These are phyloP conservation scores for Raffaelea albimanens DNA, from an alignment of 2,329 filamentous ascomycete genomes.

Conservation along the genomic window DNA sequence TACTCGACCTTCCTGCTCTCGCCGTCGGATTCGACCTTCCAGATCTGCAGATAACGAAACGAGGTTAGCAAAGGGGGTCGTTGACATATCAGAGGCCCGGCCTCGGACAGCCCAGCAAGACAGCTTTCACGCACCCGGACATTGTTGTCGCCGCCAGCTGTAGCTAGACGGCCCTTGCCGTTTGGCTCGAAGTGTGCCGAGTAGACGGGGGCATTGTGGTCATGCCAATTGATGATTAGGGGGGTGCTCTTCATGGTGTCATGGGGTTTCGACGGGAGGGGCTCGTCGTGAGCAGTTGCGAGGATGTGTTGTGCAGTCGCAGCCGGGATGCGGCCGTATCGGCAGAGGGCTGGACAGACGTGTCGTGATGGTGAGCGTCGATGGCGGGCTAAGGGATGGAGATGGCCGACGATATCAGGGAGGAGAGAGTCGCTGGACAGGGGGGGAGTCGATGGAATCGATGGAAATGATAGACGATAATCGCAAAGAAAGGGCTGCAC, in stretches of 20 bases:
- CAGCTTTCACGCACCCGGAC: conserved; percentile 58
- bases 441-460: no score
- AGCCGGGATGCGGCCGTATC: no score
- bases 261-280: conserved; percentile 11
- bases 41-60: conserved; percentile 51
- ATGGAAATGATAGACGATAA: no score
- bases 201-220: conserved; percentile 93
- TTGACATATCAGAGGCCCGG: conserved; percentile 1
- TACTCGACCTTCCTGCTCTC: conserved; percentile 88
- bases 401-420: no score
- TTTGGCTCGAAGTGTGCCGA: conserved; percentile 93
- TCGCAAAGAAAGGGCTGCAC: no score
- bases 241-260: conserved; percentile 86
- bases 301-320: no score
- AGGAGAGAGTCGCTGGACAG: no score
- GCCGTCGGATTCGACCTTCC: conserved; percentile 78
- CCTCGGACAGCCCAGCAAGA: not conserved
- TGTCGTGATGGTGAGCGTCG: no score
- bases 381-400: no score
- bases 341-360: no score
- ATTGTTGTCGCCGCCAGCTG: conserved; percentile 92
- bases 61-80: not conserved
- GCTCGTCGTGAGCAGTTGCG: not conserved
- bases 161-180: conserved; percentile 85
- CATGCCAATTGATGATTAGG: conserved; percentile 97